Evolutionary conservation across 2,329 filamentous ascomycete genomes (phyloP).

Genomic region (Hymenoscyphus fructigenus): DNA sequence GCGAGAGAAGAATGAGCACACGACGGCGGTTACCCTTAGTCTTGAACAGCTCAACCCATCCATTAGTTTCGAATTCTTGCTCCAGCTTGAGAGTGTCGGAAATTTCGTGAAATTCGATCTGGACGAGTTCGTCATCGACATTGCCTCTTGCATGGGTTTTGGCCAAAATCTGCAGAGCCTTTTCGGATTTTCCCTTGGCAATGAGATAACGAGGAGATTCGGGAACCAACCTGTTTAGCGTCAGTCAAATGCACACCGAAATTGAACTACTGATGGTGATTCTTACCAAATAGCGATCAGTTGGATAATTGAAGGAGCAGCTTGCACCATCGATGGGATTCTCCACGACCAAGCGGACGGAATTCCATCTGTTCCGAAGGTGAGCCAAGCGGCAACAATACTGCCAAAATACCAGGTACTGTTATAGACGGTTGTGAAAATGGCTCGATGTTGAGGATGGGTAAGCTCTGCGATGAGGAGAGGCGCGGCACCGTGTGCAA

Average conservation of each 20-base stretch:
- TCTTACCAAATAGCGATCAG: conserved; percentile 31
- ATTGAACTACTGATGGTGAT: not conserved
- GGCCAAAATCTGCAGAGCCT: conserved; percentile 49
- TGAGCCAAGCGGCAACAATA: conserved; percentile 47
- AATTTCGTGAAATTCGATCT: conserved; percentile 45
- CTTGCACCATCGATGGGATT: conserved; percentile 37
- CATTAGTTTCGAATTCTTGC: conserved; percentile 46
- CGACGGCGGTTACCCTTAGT: conserved; percentile 55
- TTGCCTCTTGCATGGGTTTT: conserved; percentile 46
- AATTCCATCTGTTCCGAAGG: conserved; percentile 44
- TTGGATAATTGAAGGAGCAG: conserved; percentile 32
- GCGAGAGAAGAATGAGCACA: conserved; percentile 51
- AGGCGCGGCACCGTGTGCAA: conserved; percentile 33
- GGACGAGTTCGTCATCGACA: conserved; percentile 40
- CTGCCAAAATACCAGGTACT: conserved; percentile 46
- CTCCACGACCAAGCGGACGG: conserved; percentile 37
- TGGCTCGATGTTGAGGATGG: conserved; percentile 49
- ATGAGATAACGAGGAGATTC: conserved; percentile 43
- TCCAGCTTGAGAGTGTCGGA: conserved; percentile 44
- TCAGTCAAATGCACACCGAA: not conserved
- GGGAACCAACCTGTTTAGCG: conserved; percentile 34
- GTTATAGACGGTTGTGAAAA: conserved; percentile 49
- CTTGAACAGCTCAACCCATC: conserved; percentile 48
- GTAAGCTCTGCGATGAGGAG: conserved; percentile 46
- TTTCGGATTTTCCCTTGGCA: conserved; percentile 47